A percentile compares a stretch with the other conserved stretches of the same genome.
Evolutionary conservation across 345 rosid genomes (phyloP).

Genomic region (Brassica napus): DNA sequence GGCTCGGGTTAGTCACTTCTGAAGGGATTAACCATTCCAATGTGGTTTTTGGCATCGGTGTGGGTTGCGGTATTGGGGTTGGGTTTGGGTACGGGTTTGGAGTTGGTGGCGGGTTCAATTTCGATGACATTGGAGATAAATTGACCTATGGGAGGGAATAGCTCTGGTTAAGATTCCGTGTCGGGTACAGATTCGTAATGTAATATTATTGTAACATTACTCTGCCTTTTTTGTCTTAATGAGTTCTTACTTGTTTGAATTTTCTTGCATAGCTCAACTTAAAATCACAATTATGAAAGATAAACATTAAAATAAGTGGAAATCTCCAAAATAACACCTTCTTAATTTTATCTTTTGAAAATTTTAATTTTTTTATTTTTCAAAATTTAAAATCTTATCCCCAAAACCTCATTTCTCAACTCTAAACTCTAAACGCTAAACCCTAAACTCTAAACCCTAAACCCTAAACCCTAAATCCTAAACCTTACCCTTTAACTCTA

Average conservation of each 20-base stretch:
- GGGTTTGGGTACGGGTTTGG: conserved; percentile 64
- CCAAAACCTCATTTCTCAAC: no score
- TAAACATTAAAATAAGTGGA: background rate
- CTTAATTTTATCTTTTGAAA: no score
- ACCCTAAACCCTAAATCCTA: no score
- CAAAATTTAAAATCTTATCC: no score
- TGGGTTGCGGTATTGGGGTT: conserved; percentile 59
- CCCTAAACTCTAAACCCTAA: no score
- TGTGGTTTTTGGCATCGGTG: conserved; percentile 49
- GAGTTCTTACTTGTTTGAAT: background rate
- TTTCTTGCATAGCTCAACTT: background rate
- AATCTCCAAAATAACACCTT: no score
- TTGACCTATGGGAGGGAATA: conserved; percentile 25
- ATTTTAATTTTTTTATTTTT: no score
- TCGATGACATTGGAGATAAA: conserved; percentile 39
- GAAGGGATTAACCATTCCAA: conserved; percentile 46
- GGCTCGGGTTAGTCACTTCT: conserved; percentile 44
- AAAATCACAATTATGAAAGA: background rate
- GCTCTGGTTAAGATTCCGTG: conserved; percentile 28
- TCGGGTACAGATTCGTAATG: conserved; percentile 26
- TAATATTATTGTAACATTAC: background rate
- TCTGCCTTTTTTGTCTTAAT: background rate
- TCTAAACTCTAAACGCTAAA: no score
- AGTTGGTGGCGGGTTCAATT: conserved; percentile 51
- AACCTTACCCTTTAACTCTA: no score